phyloP scores from a whole-genome alignment of 495 filamentous ascomycete genomes.

The Trichoderma orchidacearum region DNA sequence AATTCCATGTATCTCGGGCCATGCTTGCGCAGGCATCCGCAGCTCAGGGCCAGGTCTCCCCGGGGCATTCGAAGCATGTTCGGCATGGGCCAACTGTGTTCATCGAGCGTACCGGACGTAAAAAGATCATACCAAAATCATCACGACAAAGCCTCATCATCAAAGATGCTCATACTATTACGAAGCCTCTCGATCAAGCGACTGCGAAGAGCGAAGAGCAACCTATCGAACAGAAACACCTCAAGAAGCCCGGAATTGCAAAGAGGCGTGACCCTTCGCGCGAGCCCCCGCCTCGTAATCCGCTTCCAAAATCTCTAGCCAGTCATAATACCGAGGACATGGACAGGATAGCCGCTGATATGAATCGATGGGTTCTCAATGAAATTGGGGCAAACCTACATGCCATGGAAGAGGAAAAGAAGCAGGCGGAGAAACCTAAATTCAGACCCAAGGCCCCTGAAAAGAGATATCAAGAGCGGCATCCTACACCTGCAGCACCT shows the following conservation, averaged over 20 bases:
- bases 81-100: slow-evolving; percentile 27
- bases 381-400: slow-evolving; percentile 32
- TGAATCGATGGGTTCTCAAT: slow-evolving; percentile 34
- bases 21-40: neutral
- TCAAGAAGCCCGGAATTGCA: neutral
- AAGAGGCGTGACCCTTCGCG: neutral
- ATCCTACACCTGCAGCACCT: slow-evolving; percentile 20
- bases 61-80: slow-evolving; percentile 17
- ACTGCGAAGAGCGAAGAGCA: neutral
- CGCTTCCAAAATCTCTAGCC: slow-evolving; percentile 24
- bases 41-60: neutral
- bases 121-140: slow-evolving; percentile 14
- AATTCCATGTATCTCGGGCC: slow-evolving; percentile 34
- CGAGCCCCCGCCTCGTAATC: slow-evolving; percentile 1
- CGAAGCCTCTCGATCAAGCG: neutral
- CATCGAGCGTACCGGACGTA: slow-evolving; percentile 25
- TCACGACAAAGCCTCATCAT: neutral
- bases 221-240: neutral
- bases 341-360: slow-evolving; percentile 30
- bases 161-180: neutral
- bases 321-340: slow-evolving; percentile 24
- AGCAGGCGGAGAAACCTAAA: slow-evolving; percentile 9
- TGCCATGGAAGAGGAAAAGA: slow-evolving; percentile 18
- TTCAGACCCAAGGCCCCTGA: slow-evolving; percentile 33
- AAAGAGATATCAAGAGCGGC: slow-evolving; percentile 32